Base-by-base conservation (phyloP, 2,329 filamentous ascomycete species). In the Ophiostoma sp. region DNA sequence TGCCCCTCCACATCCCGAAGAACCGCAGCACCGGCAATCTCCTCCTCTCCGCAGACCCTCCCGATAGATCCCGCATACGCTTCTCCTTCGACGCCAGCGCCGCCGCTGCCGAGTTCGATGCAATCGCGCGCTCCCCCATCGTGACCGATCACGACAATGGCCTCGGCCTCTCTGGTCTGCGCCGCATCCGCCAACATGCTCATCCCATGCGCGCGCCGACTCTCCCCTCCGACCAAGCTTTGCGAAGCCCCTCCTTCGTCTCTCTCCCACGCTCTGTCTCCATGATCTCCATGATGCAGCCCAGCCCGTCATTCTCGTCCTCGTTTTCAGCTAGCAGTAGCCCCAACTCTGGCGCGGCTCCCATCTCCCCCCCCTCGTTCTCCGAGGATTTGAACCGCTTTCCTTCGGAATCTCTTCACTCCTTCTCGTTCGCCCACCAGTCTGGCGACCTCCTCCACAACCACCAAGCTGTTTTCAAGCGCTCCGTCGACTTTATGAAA, bases 351-450 rank as follows among this genome's bases (percentile, higher is more conserved):
- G 7, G 18, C 64, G 64, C 27, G 2, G 38, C 81, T 83, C 27
- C 63, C 12, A 44, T 49, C 40, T 93, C 92, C 36, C 92, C 92
- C 38, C 92, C 93, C 40, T 86, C 86, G 71, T 92, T 93, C 75
- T 85, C 87, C 75, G 95, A 98, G 81, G 95, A 99, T 76, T 85
- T 99, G 63, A 89, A 89, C 63, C 89, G 93, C 66, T 99, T 99
- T 76, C 94, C 95, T 1, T 92, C 92, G 73, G 95, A 99, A 77
- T 99, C 95, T 5, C 82, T 99, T 64, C 95, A 99, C 78, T 99
- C 95, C 1, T 99, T 99, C 80, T 98, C 94, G 12, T 99, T 99
- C 78, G 92, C 95, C 55, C 92, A 96, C 73, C 93, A 97, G 78
- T 94, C 93, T 3, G 93, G 97, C 75, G 94, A 98, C 71, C 88